phyloP scores from a whole-genome alignment of 305 asterid species.

The Withania somnifera region DNA sequence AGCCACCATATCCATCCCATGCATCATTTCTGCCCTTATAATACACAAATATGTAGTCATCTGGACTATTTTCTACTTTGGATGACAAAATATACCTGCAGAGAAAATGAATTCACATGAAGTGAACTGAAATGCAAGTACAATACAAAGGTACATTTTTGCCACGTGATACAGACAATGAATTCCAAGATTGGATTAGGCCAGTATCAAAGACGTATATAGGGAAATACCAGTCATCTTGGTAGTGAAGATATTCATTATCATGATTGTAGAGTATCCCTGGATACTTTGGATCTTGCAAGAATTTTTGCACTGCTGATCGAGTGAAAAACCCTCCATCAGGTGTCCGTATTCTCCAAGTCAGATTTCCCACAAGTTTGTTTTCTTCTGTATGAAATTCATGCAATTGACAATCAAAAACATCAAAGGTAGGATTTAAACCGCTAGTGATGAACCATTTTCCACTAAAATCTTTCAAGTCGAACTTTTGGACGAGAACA shows the following conservation, averaged over 20 bases:
- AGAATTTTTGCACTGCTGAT: slow-evolving; percentile 60
- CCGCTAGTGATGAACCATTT: slow-evolving; percentile 89
- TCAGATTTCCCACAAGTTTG: slow-evolving; percentile 57
- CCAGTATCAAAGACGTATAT: neutral
- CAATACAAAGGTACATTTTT: neutral
- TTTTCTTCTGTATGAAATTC: slow-evolving; percentile 71
- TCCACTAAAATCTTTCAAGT: slow-evolving; percentile 68
- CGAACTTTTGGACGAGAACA: slow-evolving; percentile 54
- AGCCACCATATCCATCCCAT: slow-evolving; percentile 96
- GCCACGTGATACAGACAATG: neutral
- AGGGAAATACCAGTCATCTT: slow-evolving; percentile 76
- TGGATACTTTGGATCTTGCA: slow-evolving; percentile 79
- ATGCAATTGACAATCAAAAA: slow-evolving; percentile 86
- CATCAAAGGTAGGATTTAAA: slow-evolving; percentile 78
- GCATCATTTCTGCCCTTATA: slow-evolving; percentile 86
- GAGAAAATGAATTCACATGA: neutral
- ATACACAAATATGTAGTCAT: slow-evolving; percentile 78
- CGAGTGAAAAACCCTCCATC: slow-evolving; percentile 85
- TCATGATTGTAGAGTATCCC: slow-evolving; percentile 89
- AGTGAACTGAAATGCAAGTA: neutral
- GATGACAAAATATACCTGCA: slow-evolving; percentile 87
- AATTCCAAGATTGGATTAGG: neutral
- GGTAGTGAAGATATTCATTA: slow-evolving; percentile 91
- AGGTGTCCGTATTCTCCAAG: slow-evolving; percentile 82
- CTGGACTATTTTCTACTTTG: slow-evolving; percentile 53